Evolutionary conservation across 2,329 filamentous ascomycete species (phyloP), one percentile per base, ranked within the genome.

Genomic region (Diaporthe citri): DNA sequence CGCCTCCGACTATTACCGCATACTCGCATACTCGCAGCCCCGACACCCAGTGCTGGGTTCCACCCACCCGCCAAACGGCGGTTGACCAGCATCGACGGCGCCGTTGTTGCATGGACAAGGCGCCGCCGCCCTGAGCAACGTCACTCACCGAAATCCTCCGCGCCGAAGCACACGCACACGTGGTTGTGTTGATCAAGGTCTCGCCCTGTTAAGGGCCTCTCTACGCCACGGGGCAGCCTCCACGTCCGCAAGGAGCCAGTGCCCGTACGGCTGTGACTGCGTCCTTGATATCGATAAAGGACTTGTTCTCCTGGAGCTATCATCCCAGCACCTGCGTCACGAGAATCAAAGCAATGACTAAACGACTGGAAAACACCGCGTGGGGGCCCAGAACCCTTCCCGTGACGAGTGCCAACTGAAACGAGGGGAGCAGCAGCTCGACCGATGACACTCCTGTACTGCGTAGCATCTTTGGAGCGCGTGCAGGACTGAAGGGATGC

Each of bases 291-390:
- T 69, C 64, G 64, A 55, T 55, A 55, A 41, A 69, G 34, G 36
- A 55, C 22, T 28, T 28, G n/a, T 41, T 3, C 46, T 69, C 9
- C 34, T 69, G 64, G 64, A 69, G 64, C 48, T 69, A 20, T 55
- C 64, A 69, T 55, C 64, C 64, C 64, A 52, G 64, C 48, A 69
- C 46, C 64, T 69, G 64, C 64, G 64, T 69, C 64, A 69, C 64
- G 64, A 39, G 64, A 55, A 55, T 69, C 64, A 69, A 69, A 69
- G 64, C 64, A 69, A 69, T 69, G 64, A 69, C 64, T 69, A 69
- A 69, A 55, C 34, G 64, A 69, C 64, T 69, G 64, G 34, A 55
- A 69, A 69, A 69, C 64, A 41, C 31, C 48, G 64, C 64, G 64
- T 69, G 64, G 64, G 64, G 64, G 64, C 64, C 60, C 60, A 55